Evolutionary conservation across 441 rosid genomes (phyloP), one percentile per base, ranked within the genome.

Genomic region (Euphorbia celastroides): DNA sequence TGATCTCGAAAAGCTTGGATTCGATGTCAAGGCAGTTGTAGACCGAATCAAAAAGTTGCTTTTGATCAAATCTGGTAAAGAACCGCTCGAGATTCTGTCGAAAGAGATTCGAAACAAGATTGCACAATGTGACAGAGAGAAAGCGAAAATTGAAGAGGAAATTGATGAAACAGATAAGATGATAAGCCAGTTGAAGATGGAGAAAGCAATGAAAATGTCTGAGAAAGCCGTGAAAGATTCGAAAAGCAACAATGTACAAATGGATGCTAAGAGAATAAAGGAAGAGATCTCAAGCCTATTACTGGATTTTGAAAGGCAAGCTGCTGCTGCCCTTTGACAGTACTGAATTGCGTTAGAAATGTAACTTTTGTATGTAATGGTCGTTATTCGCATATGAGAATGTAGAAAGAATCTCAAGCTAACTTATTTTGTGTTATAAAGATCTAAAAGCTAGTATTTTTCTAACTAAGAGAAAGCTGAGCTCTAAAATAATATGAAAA

Each of bases 231-330:
- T 25, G 66, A 42, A 23, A 62, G 66, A 62, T 12, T 62, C 54
- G 14, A 55, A 25, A 22, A 25, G 38, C 1, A 44, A 16, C 25
- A 10, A 22, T 16, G 7, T 62, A 8, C 55, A 42, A 26, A 51
- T 16, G 23, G 55, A 44, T 62, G 36, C 36, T 19, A 25, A 7
- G 42, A 20, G 34, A 23, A 42, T 62, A 2, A 7, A 2, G 7
- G 54, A 62, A 62, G 66, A 62, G 19, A 42, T 42, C 19, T 44
- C 13, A 19, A 26, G 27, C 2, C 22, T 31, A 27, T 20, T 13
- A 31, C 66, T 14, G 20, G 66, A 62, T 20, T 62, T 42, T 17
- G 66, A 62, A 22, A 42, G 66, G 16, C 55, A 42, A 27, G 66
- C 36, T 26, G 54, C 55, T 26, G 51, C 55, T 44, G 51, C 55